Base-by-base conservation (phyloP, 1,139 yeast genomes). In the Hanseniaspora uvarum region DNA sequence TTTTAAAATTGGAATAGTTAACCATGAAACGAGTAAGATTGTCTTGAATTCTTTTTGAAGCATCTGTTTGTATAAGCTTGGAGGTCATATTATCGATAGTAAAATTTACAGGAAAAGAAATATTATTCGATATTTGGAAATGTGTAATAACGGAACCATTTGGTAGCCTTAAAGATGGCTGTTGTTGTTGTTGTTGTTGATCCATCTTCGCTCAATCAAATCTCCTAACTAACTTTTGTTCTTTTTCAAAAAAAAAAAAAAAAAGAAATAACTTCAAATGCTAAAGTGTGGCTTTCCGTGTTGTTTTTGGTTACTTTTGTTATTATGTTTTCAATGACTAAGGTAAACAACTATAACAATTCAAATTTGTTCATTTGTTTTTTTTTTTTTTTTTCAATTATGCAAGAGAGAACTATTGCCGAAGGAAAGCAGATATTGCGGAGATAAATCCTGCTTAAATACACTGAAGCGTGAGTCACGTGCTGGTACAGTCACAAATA, bases 11-110 rank as follows among this genome's bases (percentile, higher is more conserved):
- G 40, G 55, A 56, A 51, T 45, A 57, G 31, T 52, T 57, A 7
- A 46, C 46, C 39, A 56, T 36, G 5, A 60, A 59, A 5, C 56
- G 55, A 3, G 56, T 59, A 10, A 51, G 16, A 7, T 53, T 54
- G 16, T 55, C 33, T 23, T 58, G 56, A 4, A 58, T 53, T 21
- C 53, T 55, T n/a, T 53, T 56, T 6, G 57, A 51, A 14, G 46
- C 50, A 10, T 59, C 61, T 5, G 58, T 51, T 28, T 59, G 57
- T 18, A 55, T 47, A 48, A 59, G 61, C 38, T 55, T 57, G 24
- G 49, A 46, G 36, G 56, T 53, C 49, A 34, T 41, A 26, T 44
- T 46, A 24, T 47, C 40, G 5, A 50, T 43, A 16, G 37, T 14
- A 33, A n/a, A 38, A 41, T 44, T 50, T 6, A 50, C 53, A 16